phyloP scores from a whole-genome alignment of 179 eudicot genomes.

The Silene noctiflora region DNA sequence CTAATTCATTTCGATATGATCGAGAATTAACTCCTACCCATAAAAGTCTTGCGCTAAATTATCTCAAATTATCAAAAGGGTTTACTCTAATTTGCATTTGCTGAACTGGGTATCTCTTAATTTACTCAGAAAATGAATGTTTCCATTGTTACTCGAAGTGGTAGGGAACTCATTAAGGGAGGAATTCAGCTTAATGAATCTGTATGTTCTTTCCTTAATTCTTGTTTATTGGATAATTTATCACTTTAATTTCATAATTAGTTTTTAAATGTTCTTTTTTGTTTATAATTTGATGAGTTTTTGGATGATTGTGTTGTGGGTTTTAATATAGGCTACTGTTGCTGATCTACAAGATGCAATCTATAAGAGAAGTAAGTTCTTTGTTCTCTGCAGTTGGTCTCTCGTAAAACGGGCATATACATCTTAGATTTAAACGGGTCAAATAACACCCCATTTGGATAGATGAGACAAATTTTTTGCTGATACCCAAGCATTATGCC shows the following conservation, averaged over 20 bases:
- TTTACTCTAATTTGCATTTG: slow-evolving; percentile 16
- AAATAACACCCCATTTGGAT: no score
- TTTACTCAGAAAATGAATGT: slow-evolving; percentile 62
- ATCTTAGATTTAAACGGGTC: no score
- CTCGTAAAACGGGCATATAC: no score
- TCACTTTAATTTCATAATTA: neutral
- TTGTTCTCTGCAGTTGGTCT: no score
- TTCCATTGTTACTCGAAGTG: slow-evolving; percentile 62
- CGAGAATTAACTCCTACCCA: slow-evolving; percentile 21
- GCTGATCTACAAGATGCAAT: slow-evolving; percentile 93
- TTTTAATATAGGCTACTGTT: slow-evolving; percentile 65
- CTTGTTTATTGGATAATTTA: neutral
- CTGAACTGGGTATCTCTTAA: slow-evolving; percentile 29
- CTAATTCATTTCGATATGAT: slow-evolving; percentile 26
- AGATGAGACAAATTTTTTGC: no score
- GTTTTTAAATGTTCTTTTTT: neutral
- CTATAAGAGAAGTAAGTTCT: slow-evolving; percentile 56
- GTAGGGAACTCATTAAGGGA: slow-evolving; percentile 67
- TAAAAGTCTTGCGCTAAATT: slow-evolving; percentile 19
- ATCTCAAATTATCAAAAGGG: slow-evolving; percentile 17
- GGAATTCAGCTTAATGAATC: slow-evolving; percentile 77
- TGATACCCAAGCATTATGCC: no score
- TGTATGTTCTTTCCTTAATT: slow-evolving; percentile 37
- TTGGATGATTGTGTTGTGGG: slow-evolving; percentile 4
- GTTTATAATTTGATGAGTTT: neutral